Evolutionary conservation across 1,139 yeast species (phyloP), one percentile per base, ranked within the genome.

Genomic region (Geotrichum bryndzae): DNA sequence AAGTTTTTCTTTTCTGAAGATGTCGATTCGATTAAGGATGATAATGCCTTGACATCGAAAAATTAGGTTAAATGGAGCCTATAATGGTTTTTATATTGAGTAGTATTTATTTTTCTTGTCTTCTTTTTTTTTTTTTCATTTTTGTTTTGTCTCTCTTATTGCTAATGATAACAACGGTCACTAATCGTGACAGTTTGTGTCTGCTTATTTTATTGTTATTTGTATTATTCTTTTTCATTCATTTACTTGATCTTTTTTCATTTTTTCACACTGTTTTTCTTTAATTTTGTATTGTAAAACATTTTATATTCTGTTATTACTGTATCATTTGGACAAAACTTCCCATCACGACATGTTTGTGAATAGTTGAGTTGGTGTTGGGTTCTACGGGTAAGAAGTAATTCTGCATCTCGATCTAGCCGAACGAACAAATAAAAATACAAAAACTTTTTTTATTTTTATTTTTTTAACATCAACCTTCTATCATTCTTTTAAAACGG

Each of bases 1-100:
- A 46, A 52, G n/a, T 52, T 51, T 29, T 55, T 57, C 23, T 57
- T 57, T 57, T 51, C 31, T 18, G 59, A 52, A n/a, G 53, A 52
- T 15, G 51, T 52, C 8, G 52, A 41, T 13, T 35, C 41, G n/a
- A 13, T 41, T 41, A 41, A 41, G n/a, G 18, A 6, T n/a, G 18
- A 41, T 3, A 6, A 7, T 41, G 46, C 46, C 18, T 2, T 18
- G 6, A 41, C 46, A 6, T 41, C 3, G n/a, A 41, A 15, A 13
- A 52, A 51, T 51, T 35, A 51, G 25, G 35, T 51, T 25, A 38
- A n/a, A 54, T n/a, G 29, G 23, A n/a, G 27, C 18, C 38, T 33
- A 38, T 6, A 33, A 38, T 11, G 15, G 13, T 35, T 54, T 23
- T 3, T 33, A 18, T 15, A 45, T 46, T n/a, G 18, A 8, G 38